A percentile compares a stretch with the other conserved stretches of the same genome.
phyloP scores from a whole-genome alignment of 106 monocot genomes.

The Dendrobium nobile region DNA sequence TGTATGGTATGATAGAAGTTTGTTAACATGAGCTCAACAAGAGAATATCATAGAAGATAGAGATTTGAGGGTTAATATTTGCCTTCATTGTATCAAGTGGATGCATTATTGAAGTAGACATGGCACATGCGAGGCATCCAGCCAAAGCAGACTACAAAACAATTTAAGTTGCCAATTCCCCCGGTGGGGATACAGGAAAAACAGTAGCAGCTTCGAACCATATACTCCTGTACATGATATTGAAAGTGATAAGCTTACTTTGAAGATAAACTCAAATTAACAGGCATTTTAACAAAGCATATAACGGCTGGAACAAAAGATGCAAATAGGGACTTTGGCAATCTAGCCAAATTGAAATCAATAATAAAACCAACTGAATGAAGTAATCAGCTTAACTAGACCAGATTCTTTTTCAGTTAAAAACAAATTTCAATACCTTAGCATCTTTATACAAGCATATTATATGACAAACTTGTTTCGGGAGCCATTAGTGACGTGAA shows the following conservation, averaged over 20 bases:
- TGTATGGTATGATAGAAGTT: no score
- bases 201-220: constrained; percentile 64
- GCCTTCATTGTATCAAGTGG: constrained; percentile 89
- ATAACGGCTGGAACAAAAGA: not conserved
- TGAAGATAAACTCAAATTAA: not conserved
- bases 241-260: not conserved
- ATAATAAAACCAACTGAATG: not conserved
- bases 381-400: not conserved
- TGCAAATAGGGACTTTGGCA: not conserved
- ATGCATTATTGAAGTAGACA: constrained; percentile 79
- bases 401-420: no score
- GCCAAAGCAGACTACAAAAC: constrained; percentile 88
- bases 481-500: no score
- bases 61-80: not conserved
- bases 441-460: no score
- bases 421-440: no score
- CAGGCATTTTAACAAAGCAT: not conserved
- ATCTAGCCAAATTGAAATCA: not conserved
- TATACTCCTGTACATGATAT: constrained; percentile 35
- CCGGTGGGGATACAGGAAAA: constrained; percentile 50
- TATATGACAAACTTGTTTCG: no score
- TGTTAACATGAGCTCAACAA: no score
- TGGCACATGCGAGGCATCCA: constrained; percentile 80
- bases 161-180: constrained; percentile 45
- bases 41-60: not conserved